A percentile compares a stretch with the other conserved stretches of the same genome.
phyloP scores from a whole-genome alignment of 176 grass and related monocot species.

The Guadua angustifolia region DNA sequence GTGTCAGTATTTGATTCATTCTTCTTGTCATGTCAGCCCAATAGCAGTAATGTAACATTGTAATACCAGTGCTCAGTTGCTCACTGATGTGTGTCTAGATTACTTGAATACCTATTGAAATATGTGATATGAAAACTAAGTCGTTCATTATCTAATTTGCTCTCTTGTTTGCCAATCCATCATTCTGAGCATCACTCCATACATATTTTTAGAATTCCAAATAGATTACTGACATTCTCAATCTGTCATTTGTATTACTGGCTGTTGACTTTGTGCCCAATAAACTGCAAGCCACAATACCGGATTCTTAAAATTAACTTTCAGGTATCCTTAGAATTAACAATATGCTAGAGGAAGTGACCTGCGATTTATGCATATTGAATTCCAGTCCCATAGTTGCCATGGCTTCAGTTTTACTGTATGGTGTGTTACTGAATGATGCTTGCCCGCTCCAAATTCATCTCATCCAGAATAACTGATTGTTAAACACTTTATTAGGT shows the following conservation, averaged over 20 bases:
- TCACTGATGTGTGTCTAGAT: background rate
- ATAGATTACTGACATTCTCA: background rate
- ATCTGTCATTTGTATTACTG: background rate
- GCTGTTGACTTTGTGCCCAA: background rate
- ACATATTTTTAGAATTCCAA: background rate
- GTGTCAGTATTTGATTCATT: background rate
- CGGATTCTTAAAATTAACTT: background rate
- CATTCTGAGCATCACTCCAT: background rate
- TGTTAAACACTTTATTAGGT: conserved; percentile 45
- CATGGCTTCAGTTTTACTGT: background rate
- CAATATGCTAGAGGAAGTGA: background rate
- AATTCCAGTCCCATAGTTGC: background rate
- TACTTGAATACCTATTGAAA: background rate
- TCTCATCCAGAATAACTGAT: background rate
- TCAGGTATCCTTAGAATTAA: background rate
- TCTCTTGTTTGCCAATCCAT: background rate
- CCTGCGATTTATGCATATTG: background rate
- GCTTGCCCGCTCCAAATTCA: background rate
- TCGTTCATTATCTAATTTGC: background rate
- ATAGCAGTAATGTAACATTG: background rate
- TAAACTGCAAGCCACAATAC: background rate
- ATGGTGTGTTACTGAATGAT: background rate
- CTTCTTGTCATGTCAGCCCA: background rate
- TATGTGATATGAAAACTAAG: background rate
- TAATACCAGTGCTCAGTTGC: background rate